Base-by-base conservation (phyloP, 78 protist species). In the Monocercomonoides exilis region DNA sequence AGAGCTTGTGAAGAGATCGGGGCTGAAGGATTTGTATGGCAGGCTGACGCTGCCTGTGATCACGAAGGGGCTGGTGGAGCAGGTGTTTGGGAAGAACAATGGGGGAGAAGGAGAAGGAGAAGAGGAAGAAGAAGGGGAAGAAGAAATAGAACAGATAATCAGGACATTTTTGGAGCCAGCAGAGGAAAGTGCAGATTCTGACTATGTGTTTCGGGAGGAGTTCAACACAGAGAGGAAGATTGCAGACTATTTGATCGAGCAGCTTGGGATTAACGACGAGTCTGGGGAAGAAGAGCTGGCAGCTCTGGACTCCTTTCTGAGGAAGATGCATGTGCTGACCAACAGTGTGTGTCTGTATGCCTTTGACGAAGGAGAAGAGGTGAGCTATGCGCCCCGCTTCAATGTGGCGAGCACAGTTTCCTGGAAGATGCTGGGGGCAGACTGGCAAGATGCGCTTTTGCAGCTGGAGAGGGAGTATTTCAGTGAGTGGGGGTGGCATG, bases 161-260 rank as follows among this genome's bases (percentile, higher is more conserved):
- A n/a, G n/a, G n/a, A n/a, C n/a, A n/a, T n/a, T n/a, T n/a, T n/a
- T n/a, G n/a, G n/a, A n/a, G n/a, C n/a, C n/a, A n/a, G n/a, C n/a
- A n/a, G n/a, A n/a, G n/a, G n/a, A n/a, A n/a, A n/a, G n/a, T n/a
- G n/a, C n/a, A n/a, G n/a, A n/a, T n/a, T n/a, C n/a, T n/a, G n/a
- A n/a, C n/a, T n/a, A n/a, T n/a, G n/a, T n/a, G n/a, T 88, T 88
- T 81, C n/a, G 41, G 36, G 77, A 35, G 0, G 84, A 87, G 32
- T 77, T 87, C 6, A 35, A 43, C 1, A 42, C 85, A 36, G 85
- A 81, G 1, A 44, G 42, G 34, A n/a, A 81, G 41, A 79, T 79
- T 41, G 82, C 82, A 33, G 42, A 79, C 6, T 33, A 4, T 5
- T 33, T 21, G 45, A 33, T 33, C 6, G 5, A 33, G 82, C 82